Percentiles rank a stretch among this genome's conserved stretches.
phyloP scores from a whole-genome alignment of 2,329 filamentous ascomycete genomes.

The Ustulina deusta region DNA sequence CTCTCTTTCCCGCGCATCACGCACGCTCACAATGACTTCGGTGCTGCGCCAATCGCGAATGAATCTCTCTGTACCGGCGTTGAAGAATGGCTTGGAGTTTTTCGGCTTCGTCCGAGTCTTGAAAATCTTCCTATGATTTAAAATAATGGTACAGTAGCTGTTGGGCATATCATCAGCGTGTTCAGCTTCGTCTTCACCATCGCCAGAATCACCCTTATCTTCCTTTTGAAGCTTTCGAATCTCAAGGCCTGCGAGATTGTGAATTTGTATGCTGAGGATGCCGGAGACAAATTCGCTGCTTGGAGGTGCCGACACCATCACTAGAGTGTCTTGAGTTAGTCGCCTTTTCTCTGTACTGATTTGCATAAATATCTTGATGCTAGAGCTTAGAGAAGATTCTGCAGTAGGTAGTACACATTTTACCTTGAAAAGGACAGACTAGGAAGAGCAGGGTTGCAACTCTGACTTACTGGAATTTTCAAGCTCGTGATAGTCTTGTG shows the following conservation, averaged over 20 bases:
- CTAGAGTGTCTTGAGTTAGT: slow-evolving; percentile 20
- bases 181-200: slow-evolving; percentile 68
- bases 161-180: slow-evolving; percentile 73
- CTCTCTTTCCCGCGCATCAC: slow-evolving; percentile 76
- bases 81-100: slow-evolving; percentile 83
- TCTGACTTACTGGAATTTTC: slow-evolving; percentile 62
- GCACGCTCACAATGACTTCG: slow-evolving; percentile 75
- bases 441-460: not conserved
- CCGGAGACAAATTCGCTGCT: slow-evolving; percentile 72
- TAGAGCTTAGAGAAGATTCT: not conserved
- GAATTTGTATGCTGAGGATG: slow-evolving; percentile 76
- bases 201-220: slow-evolving; percentile 60
- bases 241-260: slow-evolving; percentile 78
- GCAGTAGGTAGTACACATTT: not conserved
- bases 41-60: slow-evolving; percentile 75
- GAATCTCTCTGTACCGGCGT: slow-evolving; percentile 79
- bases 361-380: not conserved
- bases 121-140: slow-evolving; percentile 78
- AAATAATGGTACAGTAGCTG: slow-evolving; percentile 77
- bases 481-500: slow-evolving; percentile 71
- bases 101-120: slow-evolving; percentile 81
- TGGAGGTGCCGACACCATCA: slow-evolving; percentile 76
- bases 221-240: slow-evolving; percentile 70
- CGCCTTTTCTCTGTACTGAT: not conserved
- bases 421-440: not conserved